Base-by-base conservation (phyloP, 129 eudicot species). In the Arctium lappa region DNA sequence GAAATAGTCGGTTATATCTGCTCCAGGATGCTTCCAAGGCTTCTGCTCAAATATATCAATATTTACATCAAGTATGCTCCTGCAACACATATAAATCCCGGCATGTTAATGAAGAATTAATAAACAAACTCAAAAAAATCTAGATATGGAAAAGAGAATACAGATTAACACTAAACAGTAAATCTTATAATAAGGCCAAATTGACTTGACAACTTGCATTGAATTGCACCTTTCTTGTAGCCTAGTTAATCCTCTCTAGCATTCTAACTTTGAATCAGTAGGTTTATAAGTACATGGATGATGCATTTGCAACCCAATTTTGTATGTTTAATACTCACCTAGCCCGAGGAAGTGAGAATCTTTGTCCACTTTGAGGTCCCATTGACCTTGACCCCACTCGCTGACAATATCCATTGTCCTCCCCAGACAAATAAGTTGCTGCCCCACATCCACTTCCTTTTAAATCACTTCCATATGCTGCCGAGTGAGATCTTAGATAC, bases 11-110 rank as follows among this genome's bases (percentile, higher is more conserved):
- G 98, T 88, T 40, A 89, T 70, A 83, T 93, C 92, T 66, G 82
- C 87, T 37, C 84, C 94, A 8, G 92, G 87, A 81, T 78, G 86
- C 74, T 89, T 88, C 98, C 98, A 93, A 74, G 86, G 88, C 85
- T 91, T 93, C 60, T 72, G 82, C 77, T 87, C 87, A 70, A 93
- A 85, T 48, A 81, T 74, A 86, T 89, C 92, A 74, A 91, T 87
- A 76, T 89, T 86, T 74, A 91, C 89, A 87, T 91, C 98, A 18
- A 93, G 76, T 80, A 93, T 91, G 81, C 86, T 91, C 92, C 97
- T 91, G 92, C 30, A 85, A 77, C 33, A 79, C 71, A 44, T 13
- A 65, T 39, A 56, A 46, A 81, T 11, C 34, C 85, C 74, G 9
- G 34, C 70, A 65, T 22, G 50, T 79, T 42, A 83, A 73, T 73